Base-by-base conservation (phyloP, 2,329 filamentous ascomycete species). In the Alternaria dauci region DNA sequence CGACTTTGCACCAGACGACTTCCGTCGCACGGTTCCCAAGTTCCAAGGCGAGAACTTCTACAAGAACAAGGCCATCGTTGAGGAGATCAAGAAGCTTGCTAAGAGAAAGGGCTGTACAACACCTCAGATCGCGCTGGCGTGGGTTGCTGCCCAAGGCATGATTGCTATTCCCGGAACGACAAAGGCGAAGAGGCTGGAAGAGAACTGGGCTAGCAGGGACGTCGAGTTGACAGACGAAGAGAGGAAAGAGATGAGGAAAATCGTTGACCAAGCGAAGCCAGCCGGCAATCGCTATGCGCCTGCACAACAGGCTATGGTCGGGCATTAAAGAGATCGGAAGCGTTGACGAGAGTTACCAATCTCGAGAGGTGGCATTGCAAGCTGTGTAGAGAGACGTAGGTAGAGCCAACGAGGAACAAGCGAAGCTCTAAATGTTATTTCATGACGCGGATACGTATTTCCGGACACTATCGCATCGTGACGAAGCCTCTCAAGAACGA, bases 131-230 rank as follows among this genome's bases (percentile, higher is more conserved):
- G 83, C 85, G 0, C 55, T 77, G 2, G 74, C 73, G 2, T 78
- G 74, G 73, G 61, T 78, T 4, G 48, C 70, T 32, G 46, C 61
- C 3, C 76, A 78, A 50, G 71, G 81, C 2, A 73, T 66, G 78
- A 83, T 91, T 67, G 85, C 88, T 0, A 90, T 86, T 56, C 84
- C 84, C 0, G 85, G 85, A 3, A 74, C 72, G 30, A 73, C 70
- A 5, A 70, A 68, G 58, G 16, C 43, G 16, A 30, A 47, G 8
- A 47, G 70, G n/a, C 32, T 73, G 34, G 58, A 65, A 47, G 70
- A 70, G 55, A 74, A 73, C 26, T 67, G 58, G 59, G 60, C 43
- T n/a, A 63, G 60, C 23, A 61, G 71, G 23, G 59, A 69, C 16
- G 44, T 74, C 3, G 60, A 65, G 41, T 55, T 74, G 57, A 71